Base-by-base conservation (phyloP, 1,284 basidiomycete genomes). In the Ganoderma boninense region DNA sequence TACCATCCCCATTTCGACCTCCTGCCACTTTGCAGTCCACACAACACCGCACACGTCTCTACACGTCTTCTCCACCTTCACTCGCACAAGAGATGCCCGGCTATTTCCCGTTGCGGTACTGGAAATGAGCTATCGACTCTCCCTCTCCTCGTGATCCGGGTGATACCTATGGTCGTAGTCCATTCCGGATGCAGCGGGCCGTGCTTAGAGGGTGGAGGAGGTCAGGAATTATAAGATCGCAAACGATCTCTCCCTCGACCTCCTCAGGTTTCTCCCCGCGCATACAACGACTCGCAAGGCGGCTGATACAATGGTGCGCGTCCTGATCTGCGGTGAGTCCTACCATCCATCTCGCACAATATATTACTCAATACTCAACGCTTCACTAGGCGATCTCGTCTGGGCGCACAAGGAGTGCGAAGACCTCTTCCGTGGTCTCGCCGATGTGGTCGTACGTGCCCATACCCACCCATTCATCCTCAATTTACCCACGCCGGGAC, bases 331-430 rank as follows among this genome's bases (percentile, higher is more conserved):
- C 44, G 75, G 75, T 75, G 54, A 10, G 73, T 70, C 23, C 16
- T 5, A 32, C 4, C 11, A n/a, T 14, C 16, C 40, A 14, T 32
- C 5, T 20, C 18, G 14, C 16, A 8, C 38, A 0, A 23, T 35
- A 4, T 18, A 3, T 6, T 20, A 10, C 18, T 18, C 4, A 23
- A 44, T 20, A 10, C 18, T 18, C 4, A 23, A 44, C 60, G 42
- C 10, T 5, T 10, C 16, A 23, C 52, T 66, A 93, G 93, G 91
- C 69, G 83, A 88, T 71, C 88, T 96, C 68, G 86, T 91, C 54
- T 96, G 95, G 95, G 93, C 95, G 0, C 88, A 93, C 71, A 86
- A 93, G 44, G 94, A 96, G 74, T 86, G 90, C 64, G 84, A 89
- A 66, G 81, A 87, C 57, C 85, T 96, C 74, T 87, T 95, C 54